These are phyloP conservation scores for Asterochloris erici DNA, from an alignment of 139 green algal genomes.

Conservation along the genomic window DNA sequence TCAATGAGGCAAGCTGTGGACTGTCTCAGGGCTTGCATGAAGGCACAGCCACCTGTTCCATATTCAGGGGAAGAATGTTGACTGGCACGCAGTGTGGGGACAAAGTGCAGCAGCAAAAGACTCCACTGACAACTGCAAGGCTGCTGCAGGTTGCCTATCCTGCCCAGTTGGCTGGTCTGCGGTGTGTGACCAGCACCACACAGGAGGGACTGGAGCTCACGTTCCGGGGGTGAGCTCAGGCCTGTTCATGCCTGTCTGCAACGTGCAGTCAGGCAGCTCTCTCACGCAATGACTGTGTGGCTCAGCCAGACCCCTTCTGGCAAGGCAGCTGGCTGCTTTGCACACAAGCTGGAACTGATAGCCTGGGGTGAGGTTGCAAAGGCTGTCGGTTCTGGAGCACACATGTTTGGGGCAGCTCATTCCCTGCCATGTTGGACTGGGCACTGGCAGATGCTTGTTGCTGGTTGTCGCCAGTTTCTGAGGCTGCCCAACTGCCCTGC, in stretches of 20 bases:
- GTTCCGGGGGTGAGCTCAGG: constrained; percentile 2
- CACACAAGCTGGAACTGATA: too few species aligned
- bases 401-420: too few species aligned
- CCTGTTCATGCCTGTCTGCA: neutral
- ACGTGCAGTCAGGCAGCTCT: neutral
- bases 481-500: constrained; percentile 4
- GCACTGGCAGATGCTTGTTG: neutral
- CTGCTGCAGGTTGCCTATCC: constrained; percentile 58
- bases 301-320: too few species aligned
- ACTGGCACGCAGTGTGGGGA: too few species aligned
- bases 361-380: too few species aligned
- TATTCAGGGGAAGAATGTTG: too few species aligned
- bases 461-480: neutral
- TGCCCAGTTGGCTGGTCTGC: constrained; percentile 81
- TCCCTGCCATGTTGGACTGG: too few species aligned
- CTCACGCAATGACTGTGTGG: too few species aligned
- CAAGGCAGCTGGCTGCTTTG: too few species aligned
- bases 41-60: too few species aligned
- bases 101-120: too few species aligned
- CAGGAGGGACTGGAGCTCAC: constrained; percentile 32
- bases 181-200: constrained; percentile 31
- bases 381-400: too few species aligned
- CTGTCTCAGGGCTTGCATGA: neutral
- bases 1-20: constrained; percentile 57
- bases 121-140: neutral